Evolutionary conservation across 306 rosid species (phyloP), one percentile per base, ranked within the genome.

Genomic region (Arachis hypogaea): DNA sequence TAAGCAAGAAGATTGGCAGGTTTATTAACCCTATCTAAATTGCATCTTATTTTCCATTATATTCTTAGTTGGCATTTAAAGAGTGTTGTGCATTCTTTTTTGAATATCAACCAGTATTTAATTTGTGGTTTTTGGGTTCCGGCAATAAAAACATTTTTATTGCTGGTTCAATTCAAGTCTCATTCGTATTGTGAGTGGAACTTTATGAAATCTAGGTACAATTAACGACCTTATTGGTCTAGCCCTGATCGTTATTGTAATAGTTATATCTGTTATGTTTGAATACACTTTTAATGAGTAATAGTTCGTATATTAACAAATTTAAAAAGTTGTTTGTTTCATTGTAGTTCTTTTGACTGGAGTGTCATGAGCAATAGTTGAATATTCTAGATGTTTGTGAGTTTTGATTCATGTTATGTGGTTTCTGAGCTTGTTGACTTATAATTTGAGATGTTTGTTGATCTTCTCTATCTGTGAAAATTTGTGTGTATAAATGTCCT

Each of bases 1-100:
- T 75, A 85, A 82, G 77, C 96, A 88, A 77, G 83, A 73, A 63
- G 90, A 83, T 36, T 94, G 98, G 97, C 90, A 91, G 98, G 98
- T 94, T 76, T 69, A 58, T 82, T 66, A 59, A 38, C 66, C 57
- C 3, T 12, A 29, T 67, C 57, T 80, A 8, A 59, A 52, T 63
- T 78, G 59, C 52, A 62, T 66, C 55, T 57, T 18, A 76, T 77
- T 75, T 83, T 28, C 71, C 29, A 44, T 68, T 36, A n/a, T 66
- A 28, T 59, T 78, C 66, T 71, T 59, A 61, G 68, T 16, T 30
- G 61, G 65, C 50, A 44, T 68, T 65, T 75, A 56, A 52, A 44
- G 45, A 63, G 12, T 55, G 58, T 72, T 79, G 9, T 16, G 4
- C 40, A 64, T 58, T 9, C 6, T 11, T 51, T 28, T 16, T 43